Conservation (phyloP, 495 filamentous ascomycete genomes). For the Penicillium alfredii region DNA sequence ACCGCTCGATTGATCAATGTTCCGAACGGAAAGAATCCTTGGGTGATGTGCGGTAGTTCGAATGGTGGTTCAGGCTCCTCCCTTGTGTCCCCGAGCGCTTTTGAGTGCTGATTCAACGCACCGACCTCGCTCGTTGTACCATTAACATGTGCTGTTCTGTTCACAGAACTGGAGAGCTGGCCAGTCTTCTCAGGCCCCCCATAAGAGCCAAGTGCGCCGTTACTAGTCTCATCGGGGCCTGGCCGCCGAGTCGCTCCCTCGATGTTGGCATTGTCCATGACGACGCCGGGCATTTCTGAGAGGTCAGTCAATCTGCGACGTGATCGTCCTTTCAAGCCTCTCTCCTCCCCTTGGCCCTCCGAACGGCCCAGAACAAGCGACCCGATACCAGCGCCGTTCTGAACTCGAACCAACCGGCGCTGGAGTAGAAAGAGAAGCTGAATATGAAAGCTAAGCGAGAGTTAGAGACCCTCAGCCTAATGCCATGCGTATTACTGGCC, state of each 20-base stretch:
- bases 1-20: constrained; percentile 67
- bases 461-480: constrained; percentile 16
- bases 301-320: not conserved
- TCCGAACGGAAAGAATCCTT: constrained; percentile 64
- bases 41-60: constrained; percentile 72
- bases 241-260: constrained; percentile 25
- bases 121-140: constrained; percentile 17
- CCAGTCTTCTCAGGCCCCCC: constrained; percentile 11
- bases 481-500: constrained; percentile 30
- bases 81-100: constrained; percentile 3
- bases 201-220: constrained; percentile 17
- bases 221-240: constrained; percentile 19
- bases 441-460: constrained; percentile 11
- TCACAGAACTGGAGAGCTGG: constrained; percentile 14
- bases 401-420: constrained; percentile 16
- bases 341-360: constrained; percentile 32
- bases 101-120: constrained; percentile 10
- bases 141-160: constrained; percentile 28
- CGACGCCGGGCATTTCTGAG: constrained; percentile 42
- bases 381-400: constrained; percentile 13
- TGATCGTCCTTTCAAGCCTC: constrained; percentile 14
- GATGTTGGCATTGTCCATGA: constrained; percentile 39
- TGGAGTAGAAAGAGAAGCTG: constrained; percentile 28
- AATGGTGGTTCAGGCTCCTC: constrained; percentile 40
- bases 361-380: constrained; percentile 25